Conservation (phyloP, 805 yeast species). For the Kodamaea leandrae region DNA sequence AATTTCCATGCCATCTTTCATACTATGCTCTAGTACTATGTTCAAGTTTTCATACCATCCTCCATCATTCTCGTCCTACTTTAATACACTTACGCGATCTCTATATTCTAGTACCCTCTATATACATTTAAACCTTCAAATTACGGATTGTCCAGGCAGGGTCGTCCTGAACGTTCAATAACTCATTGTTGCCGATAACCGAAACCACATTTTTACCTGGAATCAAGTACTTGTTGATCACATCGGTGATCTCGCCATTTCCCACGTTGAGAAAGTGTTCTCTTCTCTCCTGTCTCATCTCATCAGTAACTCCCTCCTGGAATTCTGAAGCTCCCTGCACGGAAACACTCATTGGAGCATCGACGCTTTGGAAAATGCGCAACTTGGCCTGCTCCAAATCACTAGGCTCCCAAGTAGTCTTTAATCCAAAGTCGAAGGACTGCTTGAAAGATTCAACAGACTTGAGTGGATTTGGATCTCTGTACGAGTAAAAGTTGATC, state of each 20-base stretch:
- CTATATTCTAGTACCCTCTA: background rate
- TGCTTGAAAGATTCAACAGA: conserved; percentile 60
- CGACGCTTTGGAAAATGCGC: conserved; percentile 86
- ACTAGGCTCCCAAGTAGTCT: conserved; percentile 50
- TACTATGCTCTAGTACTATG: background rate
- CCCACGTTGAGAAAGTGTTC: conserved; percentile 65
- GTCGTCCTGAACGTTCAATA: conserved; percentile 19
- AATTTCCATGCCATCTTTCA: background rate
- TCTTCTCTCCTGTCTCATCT: conserved; percentile 78
- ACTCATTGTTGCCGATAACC: conserved; percentile 45
- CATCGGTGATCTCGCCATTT: conserved; percentile 60
- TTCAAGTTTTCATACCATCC: background rate
- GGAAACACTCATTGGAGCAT: conserved; percentile 82
- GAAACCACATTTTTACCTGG: conserved; percentile 30
- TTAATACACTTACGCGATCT: background rate
- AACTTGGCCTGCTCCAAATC: conserved; percentile 89
- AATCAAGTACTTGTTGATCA: conserved; percentile 62
- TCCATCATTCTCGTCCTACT: background rate
- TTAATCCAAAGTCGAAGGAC: conserved; percentile 27
- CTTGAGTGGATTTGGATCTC: conserved; percentile 85
- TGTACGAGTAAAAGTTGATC: conserved; percentile 80
- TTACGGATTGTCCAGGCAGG: conserved; percentile 19
- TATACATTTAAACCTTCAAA: conserved; percentile 9
- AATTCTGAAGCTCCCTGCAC: conserved; percentile 71
- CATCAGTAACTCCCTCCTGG: conserved; percentile 69